A percentile compares a stretch with the other conserved stretches of the same genome.
Conservation (phyloP, 2,329 filamentous ascomycete species). For the Apiospora sp. region DNA sequence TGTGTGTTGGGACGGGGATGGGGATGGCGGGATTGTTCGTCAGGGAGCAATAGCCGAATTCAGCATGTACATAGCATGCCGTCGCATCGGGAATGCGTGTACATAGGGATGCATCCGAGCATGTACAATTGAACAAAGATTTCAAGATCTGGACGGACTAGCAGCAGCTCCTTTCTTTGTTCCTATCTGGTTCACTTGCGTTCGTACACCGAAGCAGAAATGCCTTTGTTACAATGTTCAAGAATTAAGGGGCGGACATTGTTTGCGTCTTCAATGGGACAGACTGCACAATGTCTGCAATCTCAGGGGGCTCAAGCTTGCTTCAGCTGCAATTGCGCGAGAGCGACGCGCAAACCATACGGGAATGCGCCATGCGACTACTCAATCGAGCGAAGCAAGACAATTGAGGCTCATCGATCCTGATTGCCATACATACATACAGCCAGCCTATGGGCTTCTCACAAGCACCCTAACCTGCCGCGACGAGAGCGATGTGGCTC, state of each 20-base stretch:
- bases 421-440: neutral
- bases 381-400: neutral
- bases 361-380: neutral
- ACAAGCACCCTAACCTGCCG: slow-evolving; percentile 1
- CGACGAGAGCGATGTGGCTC: slow-evolving; percentile 29
- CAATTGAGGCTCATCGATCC: neutral
- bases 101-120: neutral
- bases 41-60: slow-evolving; percentile 56
- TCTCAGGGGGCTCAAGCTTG: neutral
- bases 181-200: neutral
- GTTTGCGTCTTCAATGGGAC: neutral
- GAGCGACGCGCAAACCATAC: neutral
- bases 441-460: neutral
- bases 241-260: neutral
- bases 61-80: neutral
- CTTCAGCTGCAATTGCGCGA: neutral
- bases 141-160: neutral
- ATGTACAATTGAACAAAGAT: neutral
- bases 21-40: slow-evolving; percentile 76
- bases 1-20: slow-evolving; percentile 90
- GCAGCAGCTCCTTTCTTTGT: neutral
- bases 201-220: neutral
- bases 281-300: neutral
- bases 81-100: neutral
- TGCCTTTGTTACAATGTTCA: neutral